Percentiles rank a stretch among this genome's conserved stretches.
Conservation (phyloP, 2,329 filamentous ascomycete species). For the Fusarium sp. region DNA sequence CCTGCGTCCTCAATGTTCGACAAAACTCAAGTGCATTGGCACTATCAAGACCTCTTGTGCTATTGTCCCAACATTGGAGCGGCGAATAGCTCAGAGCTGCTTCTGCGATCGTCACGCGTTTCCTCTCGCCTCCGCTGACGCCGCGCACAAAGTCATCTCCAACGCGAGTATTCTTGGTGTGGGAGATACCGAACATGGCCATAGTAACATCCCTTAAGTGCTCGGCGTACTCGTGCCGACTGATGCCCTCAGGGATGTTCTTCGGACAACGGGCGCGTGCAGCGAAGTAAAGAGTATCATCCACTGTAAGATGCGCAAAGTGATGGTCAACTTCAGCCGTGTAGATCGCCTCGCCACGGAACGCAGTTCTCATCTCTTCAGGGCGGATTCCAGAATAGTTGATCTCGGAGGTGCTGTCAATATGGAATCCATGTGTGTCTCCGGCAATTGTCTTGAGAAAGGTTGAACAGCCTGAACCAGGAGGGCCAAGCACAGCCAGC, state of each 20-base stretch:
- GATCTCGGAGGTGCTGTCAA: conserved; percentile 76
- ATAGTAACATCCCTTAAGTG: conserved; percentile 77
- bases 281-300: conserved; percentile 81
- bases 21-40: conserved; percentile 76
- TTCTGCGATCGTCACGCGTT: conserved; percentile 57
- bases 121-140: conserved; percentile 66
- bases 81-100: conserved; percentile 54
- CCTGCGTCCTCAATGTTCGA: conserved; percentile 69
- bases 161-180: conserved; percentile 77
- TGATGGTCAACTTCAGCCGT: conserved; percentile 85
- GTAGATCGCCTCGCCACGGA: conserved; percentile 86
- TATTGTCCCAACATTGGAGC: conserved; percentile 80
- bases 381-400: conserved; percentile 79
- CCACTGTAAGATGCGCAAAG: conserved; percentile 79
- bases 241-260: conserved; percentile 69
- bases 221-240: conserved; percentile 64
- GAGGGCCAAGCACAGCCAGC: conserved; percentile 78
- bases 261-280: conserved; percentile 75
- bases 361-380: conserved; percentile 78
- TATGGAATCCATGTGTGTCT: conserved; percentile 80
- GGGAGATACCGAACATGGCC: conserved; percentile 77
- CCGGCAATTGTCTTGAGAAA: conserved; percentile 84
- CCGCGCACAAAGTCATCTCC: conserved; percentile 76
- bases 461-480: conserved; percentile 79
- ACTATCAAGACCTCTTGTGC: conserved; percentile 73